These are phyloP conservation scores for Articulospora tetracladia DNA, from an alignment of 495 filamentous ascomycete genomes.

Conservation along the genomic window DNA sequence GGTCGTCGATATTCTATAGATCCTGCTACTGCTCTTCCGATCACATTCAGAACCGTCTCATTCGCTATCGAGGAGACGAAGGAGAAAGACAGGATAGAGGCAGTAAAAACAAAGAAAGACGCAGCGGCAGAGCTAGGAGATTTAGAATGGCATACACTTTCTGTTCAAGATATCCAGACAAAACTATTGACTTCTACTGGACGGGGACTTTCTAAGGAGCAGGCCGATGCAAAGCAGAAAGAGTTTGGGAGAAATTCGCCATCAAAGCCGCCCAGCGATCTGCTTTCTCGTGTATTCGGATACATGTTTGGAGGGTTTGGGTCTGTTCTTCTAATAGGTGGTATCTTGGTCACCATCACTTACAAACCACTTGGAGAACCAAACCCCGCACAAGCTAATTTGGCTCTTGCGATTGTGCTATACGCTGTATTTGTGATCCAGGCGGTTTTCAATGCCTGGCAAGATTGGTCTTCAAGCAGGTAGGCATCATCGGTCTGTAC, in stretches of 20 bases:
- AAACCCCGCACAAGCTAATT: conserved; percentile 52
- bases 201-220: conserved; percentile 47
- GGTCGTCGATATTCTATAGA: conserved; percentile 31
- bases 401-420: conserved; percentile 65
- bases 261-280: conserved; percentile 52
- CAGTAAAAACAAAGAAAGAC: conserved; percentile 37
- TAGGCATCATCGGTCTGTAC: too few species aligned
- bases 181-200: conserved; percentile 45
- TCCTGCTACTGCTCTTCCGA: conserved; percentile 43
- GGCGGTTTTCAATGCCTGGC: conserved; percentile 62
- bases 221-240: conserved; percentile 41
- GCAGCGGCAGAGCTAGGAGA: conserved; percentile 37
- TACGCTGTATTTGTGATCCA: conserved; percentile 62
- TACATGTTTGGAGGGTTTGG: conserved; percentile 75
- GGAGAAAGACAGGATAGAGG: conserved; percentile 31
- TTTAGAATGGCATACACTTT: conserved; percentile 54
- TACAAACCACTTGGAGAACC: conserved; percentile 70
- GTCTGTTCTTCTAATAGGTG: conserved; percentile 55
- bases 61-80: conserved; percentile 50
- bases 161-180: conserved; percentile 46
- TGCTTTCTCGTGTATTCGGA: conserved; percentile 50
- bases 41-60: conserved; percentile 49
- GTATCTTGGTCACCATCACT: conserved; percentile 61
- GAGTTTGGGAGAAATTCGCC: conserved; percentile 60
- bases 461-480: conserved; percentile 56